These are phyloP conservation scores for Ganoderma leucocontextum DNA, from an alignment of 1,284 basidiomycete genomes.

Conservation along the genomic window DNA sequence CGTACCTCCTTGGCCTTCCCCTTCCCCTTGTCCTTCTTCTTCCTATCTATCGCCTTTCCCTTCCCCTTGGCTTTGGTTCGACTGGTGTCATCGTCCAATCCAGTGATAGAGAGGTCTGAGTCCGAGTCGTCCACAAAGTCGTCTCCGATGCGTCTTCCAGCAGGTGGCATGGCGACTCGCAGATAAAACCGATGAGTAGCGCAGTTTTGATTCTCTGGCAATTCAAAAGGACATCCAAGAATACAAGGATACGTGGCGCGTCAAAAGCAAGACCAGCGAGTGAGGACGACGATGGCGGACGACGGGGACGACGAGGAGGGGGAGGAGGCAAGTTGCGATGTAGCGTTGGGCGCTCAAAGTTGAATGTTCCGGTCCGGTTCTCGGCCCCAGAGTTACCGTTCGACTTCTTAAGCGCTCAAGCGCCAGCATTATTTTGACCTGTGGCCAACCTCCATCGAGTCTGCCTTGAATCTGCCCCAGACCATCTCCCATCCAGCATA, in stretches of 20 bases:
- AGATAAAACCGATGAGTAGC: neutral
- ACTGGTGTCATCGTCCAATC: slow-evolving; percentile 51
- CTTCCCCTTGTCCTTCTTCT: slow-evolving; percentile 57
- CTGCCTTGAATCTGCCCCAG: no score
- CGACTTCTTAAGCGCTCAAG: no score
- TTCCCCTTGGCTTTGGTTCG: slow-evolving; percentile 53
- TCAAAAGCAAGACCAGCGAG: neutral
- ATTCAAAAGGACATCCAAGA: neutral
- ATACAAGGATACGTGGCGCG: neutral
- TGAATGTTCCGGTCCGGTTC: no score
- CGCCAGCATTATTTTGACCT: no score
- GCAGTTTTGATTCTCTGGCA: neutral
- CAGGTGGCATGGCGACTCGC: slow-evolving; percentile 34
- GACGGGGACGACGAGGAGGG: no score
- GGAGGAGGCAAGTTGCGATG: no score
- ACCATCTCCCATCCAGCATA: neutral
- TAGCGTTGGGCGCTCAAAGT: no score
- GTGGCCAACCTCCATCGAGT: no score
- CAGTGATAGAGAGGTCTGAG: slow-evolving; percentile 50
- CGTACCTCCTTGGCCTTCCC: slow-evolving; percentile 62
- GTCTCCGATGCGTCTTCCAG: slow-evolving; percentile 36
- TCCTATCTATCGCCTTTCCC: slow-evolving; percentile 49
- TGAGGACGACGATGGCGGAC: no score
- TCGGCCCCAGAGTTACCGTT: no score
- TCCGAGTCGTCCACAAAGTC: slow-evolving; percentile 60